These are phyloP conservation scores for Cladosporium sp. DNA, from an alignment of 2,329 filamentous ascomycete species.

Conservation along the genomic window DNA sequence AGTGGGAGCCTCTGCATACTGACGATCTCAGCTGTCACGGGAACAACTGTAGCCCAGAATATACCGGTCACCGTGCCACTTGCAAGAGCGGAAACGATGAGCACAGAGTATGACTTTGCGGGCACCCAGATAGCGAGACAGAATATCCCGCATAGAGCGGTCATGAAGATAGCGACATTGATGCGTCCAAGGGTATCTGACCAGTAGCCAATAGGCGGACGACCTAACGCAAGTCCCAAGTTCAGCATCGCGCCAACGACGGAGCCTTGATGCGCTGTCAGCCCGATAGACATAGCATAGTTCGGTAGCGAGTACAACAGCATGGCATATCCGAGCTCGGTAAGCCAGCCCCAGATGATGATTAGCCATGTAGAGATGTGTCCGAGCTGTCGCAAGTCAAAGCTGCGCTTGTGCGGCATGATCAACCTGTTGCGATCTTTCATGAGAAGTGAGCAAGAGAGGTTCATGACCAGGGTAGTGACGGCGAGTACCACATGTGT, in stretches of 20 bases:
- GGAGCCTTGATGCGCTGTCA: neutral
- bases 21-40: conserved; percentile 31
- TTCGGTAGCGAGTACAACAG: conserved; percentile 31
- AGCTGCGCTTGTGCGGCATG: conserved; percentile 21
- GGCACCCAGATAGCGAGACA: conserved; percentile 30
- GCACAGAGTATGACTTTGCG: conserved; percentile 25
- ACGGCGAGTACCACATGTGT: neutral
- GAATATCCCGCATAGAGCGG: conserved; percentile 28
- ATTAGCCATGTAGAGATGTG: conserved; percentile 26
- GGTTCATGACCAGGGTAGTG: conserved; percentile 50
- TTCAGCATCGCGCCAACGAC: conserved; percentile 30
- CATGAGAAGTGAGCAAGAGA: conserved; percentile 60
- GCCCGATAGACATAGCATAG: conserved; percentile 21
- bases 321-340: conserved; percentile 29
- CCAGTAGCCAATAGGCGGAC: conserved; percentile 27
- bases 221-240: conserved; percentile 30
- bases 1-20: conserved; percentile 29
- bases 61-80: conserved; percentile 27
- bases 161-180: conserved; percentile 29
- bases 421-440: conserved; percentile 51
- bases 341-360: conserved; percentile 28
- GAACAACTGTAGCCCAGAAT: conserved; percentile 31
- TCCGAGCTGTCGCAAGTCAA: conserved; percentile 25
- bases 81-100: conserved; percentile 28
- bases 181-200: conserved; percentile 29